A percentile compares a stretch with the other conserved stretches of the same genome.
phyloP scores from a whole-genome alignment of 192 early-diverging fungal genomes.

The Entomortierella beljakovae region DNA sequence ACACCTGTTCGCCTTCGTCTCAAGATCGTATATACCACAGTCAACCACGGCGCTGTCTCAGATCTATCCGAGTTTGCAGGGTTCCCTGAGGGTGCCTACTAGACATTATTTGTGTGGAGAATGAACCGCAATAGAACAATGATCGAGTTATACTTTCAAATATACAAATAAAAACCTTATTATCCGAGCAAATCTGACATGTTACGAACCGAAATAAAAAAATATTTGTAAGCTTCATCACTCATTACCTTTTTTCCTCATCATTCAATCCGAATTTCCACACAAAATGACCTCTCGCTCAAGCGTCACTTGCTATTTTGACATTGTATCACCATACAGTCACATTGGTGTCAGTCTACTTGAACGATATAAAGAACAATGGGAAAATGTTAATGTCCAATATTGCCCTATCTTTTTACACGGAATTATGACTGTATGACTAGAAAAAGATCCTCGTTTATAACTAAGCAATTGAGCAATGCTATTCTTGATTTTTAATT shows the following conservation, averaged over 20 bases:
- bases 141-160: no score
- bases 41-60: constrained; percentile 58
- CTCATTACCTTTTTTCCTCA: neutral
- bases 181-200: no score
- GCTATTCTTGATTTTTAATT: neutral
- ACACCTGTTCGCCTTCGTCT: constrained; percentile 67
- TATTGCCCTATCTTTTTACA: constrained; percentile 22
- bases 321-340: constrained; percentile 50
- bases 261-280: neutral
- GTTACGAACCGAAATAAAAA: no score
- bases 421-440: constrained; percentile 26
- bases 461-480: no score
- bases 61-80: constrained; percentile 68
- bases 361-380: constrained; percentile 28
- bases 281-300: constrained; percentile 17
- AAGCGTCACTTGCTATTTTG: constrained; percentile 38
- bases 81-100: constrained; percentile 68
- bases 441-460: no score
- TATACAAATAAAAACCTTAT: no score
- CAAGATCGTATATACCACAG: constrained; percentile 64
- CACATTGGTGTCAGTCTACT: constrained; percentile 36
- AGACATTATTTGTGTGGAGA: constrained; percentile 1
- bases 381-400: constrained; percentile 34
- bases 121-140: no score
- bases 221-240: no score